Conservation (phyloP, 2,329 filamentous ascomycete species). For the Ophiocordyceps australis region DNA sequence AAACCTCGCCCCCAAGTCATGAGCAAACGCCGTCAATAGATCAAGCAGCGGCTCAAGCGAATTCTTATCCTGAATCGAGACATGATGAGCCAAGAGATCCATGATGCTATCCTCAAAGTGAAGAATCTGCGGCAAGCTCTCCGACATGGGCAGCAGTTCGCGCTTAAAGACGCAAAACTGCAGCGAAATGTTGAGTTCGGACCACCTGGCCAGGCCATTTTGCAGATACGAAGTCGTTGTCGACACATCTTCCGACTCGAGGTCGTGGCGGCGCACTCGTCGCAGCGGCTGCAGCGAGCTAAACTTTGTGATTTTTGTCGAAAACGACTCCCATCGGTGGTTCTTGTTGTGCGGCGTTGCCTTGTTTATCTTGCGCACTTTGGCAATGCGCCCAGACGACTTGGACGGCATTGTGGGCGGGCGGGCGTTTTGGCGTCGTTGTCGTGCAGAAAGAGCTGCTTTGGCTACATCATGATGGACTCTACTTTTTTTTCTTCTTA, state of each 20-base stretch:
- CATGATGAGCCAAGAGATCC: constrained; percentile 55
- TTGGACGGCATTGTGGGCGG: constrained; percentile 39
- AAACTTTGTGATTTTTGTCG: constrained; percentile 73
- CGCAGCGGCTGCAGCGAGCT: constrained; percentile 83
- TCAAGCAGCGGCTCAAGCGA: constrained; percentile 74
- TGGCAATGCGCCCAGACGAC: constrained; percentile 47
- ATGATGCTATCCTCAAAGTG: constrained; percentile 82
- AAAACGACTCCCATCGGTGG: constrained; percentile 84
- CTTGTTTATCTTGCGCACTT: constrained; percentile 51
- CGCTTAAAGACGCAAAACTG: constrained; percentile 62
- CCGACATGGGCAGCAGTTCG: constrained; percentile 59
- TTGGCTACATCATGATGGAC: too few relatives aligned
- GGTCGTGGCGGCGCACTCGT: constrained; percentile 67
- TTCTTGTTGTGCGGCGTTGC: constrained; percentile 62
- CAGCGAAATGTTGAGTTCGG: constrained; percentile 76
- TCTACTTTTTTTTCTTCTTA: constrained; percentile 17
- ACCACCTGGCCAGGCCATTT: constrained; percentile 71
- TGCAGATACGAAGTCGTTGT: constrained; percentile 75
- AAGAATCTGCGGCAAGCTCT: constrained; percentile 81
- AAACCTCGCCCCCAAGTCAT: constrained; percentile 74
- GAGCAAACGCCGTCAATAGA: constrained; percentile 84
- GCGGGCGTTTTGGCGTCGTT: constrained; percentile 7
- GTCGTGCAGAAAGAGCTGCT: too few relatives aligned
- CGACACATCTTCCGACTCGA: constrained; percentile 61
- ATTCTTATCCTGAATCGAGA: constrained; percentile 59